Base-by-base conservation (phyloP, 441 rosid species). In the Mallotus repandus region DNA sequence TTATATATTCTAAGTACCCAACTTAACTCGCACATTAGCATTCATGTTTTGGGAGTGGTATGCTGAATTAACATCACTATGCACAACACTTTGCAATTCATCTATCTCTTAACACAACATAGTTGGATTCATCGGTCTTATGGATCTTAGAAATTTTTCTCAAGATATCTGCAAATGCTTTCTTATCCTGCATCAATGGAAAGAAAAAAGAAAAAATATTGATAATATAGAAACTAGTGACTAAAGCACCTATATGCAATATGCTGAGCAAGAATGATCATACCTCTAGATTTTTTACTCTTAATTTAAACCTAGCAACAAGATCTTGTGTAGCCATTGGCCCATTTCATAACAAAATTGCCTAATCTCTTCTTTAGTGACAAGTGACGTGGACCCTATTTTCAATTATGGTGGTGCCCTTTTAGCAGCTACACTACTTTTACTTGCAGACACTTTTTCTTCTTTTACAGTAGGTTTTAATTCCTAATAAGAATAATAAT, bases 351-450 rank as follows among this genome's bases (percentile, higher is more conserved):
- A 87, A 62, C 80, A 93, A 79, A 73, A 93, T 91, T 54, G 93
- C 91, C 96, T 86, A 57, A 96, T 89, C 84, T 93, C 99, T 16
- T 91, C 97, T 82, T 93, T 97, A 41, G 97, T 87, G 78, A 93
- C 97, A 35, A 93, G 92, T 77, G 97, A 77, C 35, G 81, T 70
- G 69, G 91, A 71, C 7, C 84, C 78, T 22, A 88, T 54, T 81
- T 76, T 90, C 19, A 80, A 43, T 74, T 87, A 81, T 77, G 25
- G 4, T 55, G 80, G 64, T 69, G 86, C 14, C 72, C 72, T 71
- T 81, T 88, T 92, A 59, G 88, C 10, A 22, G 85, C 50, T 4
- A 55, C 25, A 38, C 77, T 79, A 66, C 88, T 77, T 82, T 82
- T 90, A 0, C 83, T 78, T 63, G 80, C 68, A 5, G 84, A 25